Conservation (phyloP, 2,329 filamentous ascomycete species). For the Aspergillus unguis region DNA sequence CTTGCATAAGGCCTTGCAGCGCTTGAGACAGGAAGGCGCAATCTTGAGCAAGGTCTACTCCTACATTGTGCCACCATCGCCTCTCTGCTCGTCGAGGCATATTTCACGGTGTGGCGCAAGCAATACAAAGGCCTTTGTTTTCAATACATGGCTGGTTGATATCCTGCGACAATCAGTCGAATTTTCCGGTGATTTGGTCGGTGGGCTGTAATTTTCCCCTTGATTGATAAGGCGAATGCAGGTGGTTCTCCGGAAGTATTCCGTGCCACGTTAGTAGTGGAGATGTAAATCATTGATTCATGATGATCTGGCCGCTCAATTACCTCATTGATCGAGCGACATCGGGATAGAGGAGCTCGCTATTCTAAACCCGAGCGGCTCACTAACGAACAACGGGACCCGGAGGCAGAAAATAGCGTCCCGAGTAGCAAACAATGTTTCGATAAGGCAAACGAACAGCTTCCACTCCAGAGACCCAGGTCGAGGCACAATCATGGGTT, state of each 20-base stretch:
- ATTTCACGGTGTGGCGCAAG: slow-evolving; percentile 7
- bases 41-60: slow-evolving; percentile 15
- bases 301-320: slow-evolving; percentile 1
- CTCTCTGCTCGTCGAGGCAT: slow-evolving; percentile 9
- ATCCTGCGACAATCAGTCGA: not conserved
- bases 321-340: not conserved
- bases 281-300: slow-evolving; percentile 4
- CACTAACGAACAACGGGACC: slow-evolving; percentile 10
- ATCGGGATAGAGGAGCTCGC: not conserved
- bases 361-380: not conserved
- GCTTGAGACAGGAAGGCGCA: slow-evolving; percentile 17
- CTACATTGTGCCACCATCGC: slow-evolving; percentile 11
- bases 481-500: slow-evolving; percentile 13
- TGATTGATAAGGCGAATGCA: slow-evolving; percentile 18
- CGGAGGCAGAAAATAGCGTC: slow-evolving; percentile 8
- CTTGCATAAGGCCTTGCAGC: slow-evolving; percentile 23
- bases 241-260: slow-evolving; percentile 5
- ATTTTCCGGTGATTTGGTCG: slow-evolving; percentile 3
- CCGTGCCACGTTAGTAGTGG: slow-evolving; percentile 11
- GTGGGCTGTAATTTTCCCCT: slow-evolving; percentile 8
- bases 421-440: slow-evolving; percentile 5
- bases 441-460: not conserved
- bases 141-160: slow-evolving; percentile 1
- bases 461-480: slow-evolving; percentile 4
- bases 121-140: not conserved